Percentiles rank a stretch among this genome's conserved stretches.
phyloP scores from a whole-genome alignment of 192 early-diverging fungal species.

The Gamsiella multidivaricata region DNA sequence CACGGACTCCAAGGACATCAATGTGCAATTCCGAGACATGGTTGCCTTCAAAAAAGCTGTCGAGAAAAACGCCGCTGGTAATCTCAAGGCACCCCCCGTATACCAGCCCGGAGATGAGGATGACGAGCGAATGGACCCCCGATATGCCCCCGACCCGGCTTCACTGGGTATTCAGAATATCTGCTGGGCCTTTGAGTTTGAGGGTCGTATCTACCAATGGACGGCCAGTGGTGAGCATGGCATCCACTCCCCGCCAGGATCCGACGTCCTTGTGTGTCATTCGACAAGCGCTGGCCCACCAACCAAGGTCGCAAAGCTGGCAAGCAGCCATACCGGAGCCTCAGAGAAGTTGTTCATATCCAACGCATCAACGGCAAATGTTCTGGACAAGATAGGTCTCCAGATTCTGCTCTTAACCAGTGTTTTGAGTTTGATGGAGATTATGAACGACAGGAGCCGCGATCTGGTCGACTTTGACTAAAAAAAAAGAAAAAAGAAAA shows the following conservation, averaged over 20 bases:
- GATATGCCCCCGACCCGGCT: background rate
- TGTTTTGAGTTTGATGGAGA: conserved; percentile 49
- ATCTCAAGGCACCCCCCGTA: background rate
- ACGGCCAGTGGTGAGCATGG: conserved; percentile 30
- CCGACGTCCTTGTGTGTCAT: conserved; percentile 46
- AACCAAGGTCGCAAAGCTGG: conserved; percentile 30
- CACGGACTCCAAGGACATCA: conserved; percentile 49
- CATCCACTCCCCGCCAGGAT: conserved; percentile 31
- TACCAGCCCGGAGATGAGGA: conserved; percentile 36
- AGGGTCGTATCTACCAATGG: conserved; percentile 52
- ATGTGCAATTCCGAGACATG: conserved; percentile 54
- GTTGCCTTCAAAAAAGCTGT: conserved; percentile 53
- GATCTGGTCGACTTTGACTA: conserved; percentile 51
- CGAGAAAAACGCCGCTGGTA: conserved; percentile 23
- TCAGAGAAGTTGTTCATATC: conserved; percentile 39
- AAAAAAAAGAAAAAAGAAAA: conserved; percentile 16
- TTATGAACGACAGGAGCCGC: conserved; percentile 48
- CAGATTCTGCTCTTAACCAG: conserved; percentile 46
- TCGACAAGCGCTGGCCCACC: conserved; percentile 23
- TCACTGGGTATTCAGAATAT: background rate
- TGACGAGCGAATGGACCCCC: conserved; percentile 17
- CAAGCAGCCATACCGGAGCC: conserved; percentile 43
- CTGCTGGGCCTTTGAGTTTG: conserved; percentile 53
- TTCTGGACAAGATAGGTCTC: conserved; percentile 49
- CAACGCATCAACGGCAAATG: conserved; percentile 31